These are phyloP conservation scores for Apiospora sp. DNA, from an alignment of 2,329 filamentous ascomycete genomes.

Conservation along the genomic window DNA sequence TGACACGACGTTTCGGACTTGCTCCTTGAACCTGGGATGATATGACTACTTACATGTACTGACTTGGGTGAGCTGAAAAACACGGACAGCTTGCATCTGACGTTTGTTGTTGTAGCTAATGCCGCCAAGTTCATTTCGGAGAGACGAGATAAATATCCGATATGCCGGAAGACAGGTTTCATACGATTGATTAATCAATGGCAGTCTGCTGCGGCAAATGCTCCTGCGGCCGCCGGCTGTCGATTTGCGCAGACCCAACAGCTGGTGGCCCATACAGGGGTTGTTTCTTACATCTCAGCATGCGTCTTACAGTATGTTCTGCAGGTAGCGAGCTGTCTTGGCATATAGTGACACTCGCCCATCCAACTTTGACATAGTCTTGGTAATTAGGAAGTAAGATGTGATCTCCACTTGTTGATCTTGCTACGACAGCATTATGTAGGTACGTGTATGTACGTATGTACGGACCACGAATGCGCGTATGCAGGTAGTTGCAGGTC, in stretches of 20 bases:
- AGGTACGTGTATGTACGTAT: no score
- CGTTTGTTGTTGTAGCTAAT: no score
- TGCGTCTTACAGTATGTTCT: neutral
- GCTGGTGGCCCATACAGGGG: neutral
- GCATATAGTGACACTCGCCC: slow-evolving; percentile 5
- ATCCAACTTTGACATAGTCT: neutral
- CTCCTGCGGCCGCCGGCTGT: neutral
- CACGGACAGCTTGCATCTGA: neutral
- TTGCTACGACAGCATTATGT: neutral
- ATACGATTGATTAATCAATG: neutral
- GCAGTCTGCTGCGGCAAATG: neutral
- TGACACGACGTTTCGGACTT: neutral
- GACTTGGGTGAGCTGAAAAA: neutral
- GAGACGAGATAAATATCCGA: slow-evolving; percentile 9
- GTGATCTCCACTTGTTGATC: slow-evolving; percentile 4
- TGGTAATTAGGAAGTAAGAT: slow-evolving; percentile 20
- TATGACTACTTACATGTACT: neutral
- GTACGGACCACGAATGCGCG: slow-evolving; percentile 13
- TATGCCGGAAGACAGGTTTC: slow-evolving; percentile 4
- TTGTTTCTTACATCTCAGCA: neutral
- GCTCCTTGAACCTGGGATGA: neutral
- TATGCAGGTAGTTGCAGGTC: slow-evolving; percentile 9
- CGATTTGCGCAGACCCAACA: neutral
- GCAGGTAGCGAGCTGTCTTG: neutral
- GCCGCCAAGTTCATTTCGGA: neutral